Base-by-base conservation (phyloP, 257 asterid genomes). In the Penstemon newberryi region DNA sequence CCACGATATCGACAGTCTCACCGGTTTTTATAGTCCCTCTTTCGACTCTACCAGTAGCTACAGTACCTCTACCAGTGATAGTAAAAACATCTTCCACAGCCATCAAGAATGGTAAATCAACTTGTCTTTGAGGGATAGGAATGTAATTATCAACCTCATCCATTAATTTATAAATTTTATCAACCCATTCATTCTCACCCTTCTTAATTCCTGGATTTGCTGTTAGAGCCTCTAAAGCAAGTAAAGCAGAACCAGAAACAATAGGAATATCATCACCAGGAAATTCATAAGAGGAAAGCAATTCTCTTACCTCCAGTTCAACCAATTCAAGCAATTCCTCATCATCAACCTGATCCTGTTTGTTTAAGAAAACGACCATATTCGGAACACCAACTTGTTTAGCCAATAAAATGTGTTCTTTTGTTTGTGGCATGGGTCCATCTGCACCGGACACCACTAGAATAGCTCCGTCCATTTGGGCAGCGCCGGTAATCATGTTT, bases 341-440 rank as follows among this genome's bases (percentile, higher is more conserved):
- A 60, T 83, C 88, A 60, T 83, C 88, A 51, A 83, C 84, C 59
- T 80, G 84, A 37, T 83, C 85, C 54, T 83, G 86, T 54, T 80
- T 83, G 61, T 83, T 83, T 75, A 83, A 43, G 77, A 80, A 83
- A 45, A 83, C 88, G 12, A 83, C 86, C 84, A 83, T 83, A 58
- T 74, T 80, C 0, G 87, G 87, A 0, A 80, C 83, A 13, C 76
- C 75, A 8, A 78, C 82, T 33, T 78, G 82, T 25, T 74, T 70
- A 19, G 82, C 79, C 12, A 69, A 41, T 70, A 78, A 53, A 19
- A 78, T 78, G 40, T 78, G 82, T 7, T 78, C 82, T 38, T 78
- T 78, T 0, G 79, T 78, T 66, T 73, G 82, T 41, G 82, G 82
- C 82, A 73, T 77, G 4, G 82, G 82, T 0, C 82, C 82, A 39